Evolutionary conservation across 345 rosid genomes (phyloP).

Genomic region (Trapa bicornis): DNA sequence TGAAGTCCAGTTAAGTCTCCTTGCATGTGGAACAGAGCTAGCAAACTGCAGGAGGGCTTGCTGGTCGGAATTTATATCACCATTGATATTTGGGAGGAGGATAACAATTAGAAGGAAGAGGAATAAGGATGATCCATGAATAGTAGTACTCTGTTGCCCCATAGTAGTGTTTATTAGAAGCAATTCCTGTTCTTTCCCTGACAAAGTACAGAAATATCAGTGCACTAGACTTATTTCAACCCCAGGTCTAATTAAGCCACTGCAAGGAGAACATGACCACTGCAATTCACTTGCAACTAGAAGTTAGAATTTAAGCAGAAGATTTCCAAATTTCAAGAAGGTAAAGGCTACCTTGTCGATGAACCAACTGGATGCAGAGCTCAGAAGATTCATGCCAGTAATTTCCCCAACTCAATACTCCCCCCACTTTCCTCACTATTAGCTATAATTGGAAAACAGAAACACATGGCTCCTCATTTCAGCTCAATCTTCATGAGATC

Average conservation of each 20-base stretch:
- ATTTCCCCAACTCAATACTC: background rate
- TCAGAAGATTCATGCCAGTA: background rate
- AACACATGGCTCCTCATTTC: background rate
- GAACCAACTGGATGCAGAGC: background rate
- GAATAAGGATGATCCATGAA: conserved; percentile 21
- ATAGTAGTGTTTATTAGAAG: conserved; percentile 15
- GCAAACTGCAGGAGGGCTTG: conserved; percentile 73
- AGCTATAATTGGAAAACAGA: background rate
- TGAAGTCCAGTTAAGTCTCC: conserved; percentile 69
- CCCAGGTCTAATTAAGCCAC: background rate
- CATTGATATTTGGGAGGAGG: conserved; percentile 19
- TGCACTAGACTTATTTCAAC: background rate
- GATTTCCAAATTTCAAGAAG: background rate
- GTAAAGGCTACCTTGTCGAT: background rate
- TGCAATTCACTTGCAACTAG: too few relatives aligned
- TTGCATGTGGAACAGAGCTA: conserved; percentile 53
- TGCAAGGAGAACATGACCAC: background rate
- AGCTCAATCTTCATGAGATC: background rate
- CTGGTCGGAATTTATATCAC: conserved; percentile 48
- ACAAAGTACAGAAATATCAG: background rate
- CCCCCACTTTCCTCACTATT: background rate
- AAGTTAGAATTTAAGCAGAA: too few relatives aligned
- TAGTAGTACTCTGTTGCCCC: conserved; percentile 18
- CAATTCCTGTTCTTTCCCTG: background rate
- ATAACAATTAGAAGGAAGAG: conserved; percentile 18